Evolutionary conservation across 192 early-diverging fungal species (phyloP), one percentile per base, ranked within the genome.

Genomic region (Pilaira anomala): DNA sequence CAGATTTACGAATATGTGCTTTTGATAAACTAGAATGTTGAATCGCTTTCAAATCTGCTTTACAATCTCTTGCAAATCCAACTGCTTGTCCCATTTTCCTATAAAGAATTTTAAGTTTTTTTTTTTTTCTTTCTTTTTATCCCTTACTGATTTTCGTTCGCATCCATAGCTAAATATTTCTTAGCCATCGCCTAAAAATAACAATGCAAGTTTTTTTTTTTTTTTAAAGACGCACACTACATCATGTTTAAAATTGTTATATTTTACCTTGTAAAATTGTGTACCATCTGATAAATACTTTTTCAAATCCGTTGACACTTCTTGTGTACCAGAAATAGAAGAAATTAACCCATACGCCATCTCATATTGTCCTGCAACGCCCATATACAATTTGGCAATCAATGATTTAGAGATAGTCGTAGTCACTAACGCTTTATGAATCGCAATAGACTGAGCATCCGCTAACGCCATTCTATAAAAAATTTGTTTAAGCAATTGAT

Each of bases 71-170:
- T 48, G 81, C 68, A 59, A 85, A 81, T 54, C 81, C 83, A 8
- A 81, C 77, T 6, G 83, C 83, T n/a, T 75, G 76, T 6, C 83
- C 83, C 29, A 69, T 72, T 58, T 78, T 72, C 59, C 83, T 85
- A 40, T 14, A 12, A 50, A 54, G 36, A 51, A 13, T 52, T 9
- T 12, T 45, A 48, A 6, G 1, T 53, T 60, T 13, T 48, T 14
- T 52, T 48, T 12, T 7, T 25, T 18, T 24, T 7, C 6, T 2
- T 36, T 30, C 21, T 30, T 36, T 26, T n/a, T 28, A 8, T 16
- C 45, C 45, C 14, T 68, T 79, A 83, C 83, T 83, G 79, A 19
- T 77, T 67, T 46, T 80, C 83, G 46, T 81, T 72, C 6, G 83
- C 83, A 67, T 85, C 83, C 60, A 83, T 67, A 3, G 79, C 79